These are phyloP conservation scores for Chlamydomonas reinhardtii DNA, from an alignment of 163 green algal genomes.

Conservation along the genomic window DNA sequence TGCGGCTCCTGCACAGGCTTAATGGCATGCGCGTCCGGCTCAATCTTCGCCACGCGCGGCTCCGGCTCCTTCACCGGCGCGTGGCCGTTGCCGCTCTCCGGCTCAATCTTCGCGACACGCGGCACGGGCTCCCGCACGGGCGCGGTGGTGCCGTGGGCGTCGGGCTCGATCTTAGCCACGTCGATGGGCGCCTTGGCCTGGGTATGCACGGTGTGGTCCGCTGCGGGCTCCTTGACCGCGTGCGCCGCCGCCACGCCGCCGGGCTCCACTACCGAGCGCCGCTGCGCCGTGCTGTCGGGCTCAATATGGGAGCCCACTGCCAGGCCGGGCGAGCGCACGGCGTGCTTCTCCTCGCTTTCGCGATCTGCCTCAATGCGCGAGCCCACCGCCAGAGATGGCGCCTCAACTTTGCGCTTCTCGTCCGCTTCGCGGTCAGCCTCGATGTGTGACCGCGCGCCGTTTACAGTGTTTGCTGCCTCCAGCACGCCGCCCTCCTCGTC, in stretches of 20 bases:
- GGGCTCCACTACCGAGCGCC: background rate
- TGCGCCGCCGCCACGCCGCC: background rate
- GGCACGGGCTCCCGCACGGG: background rate
- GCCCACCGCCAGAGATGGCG: conserved; percentile 23
- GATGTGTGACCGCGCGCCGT: background rate
- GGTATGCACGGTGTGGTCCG: no score
- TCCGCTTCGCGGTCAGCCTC: conserved; percentile 24
- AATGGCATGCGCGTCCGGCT: background rate
- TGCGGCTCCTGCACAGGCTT: background rate
- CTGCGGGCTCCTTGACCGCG: background rate
- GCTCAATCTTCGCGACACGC: no score
- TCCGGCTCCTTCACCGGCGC: no score
- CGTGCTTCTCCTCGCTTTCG: background rate
- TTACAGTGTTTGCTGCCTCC: background rate
- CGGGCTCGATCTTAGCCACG: background rate
- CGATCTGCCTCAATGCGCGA: conserved; percentile 5
- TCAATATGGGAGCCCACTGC: background rate
- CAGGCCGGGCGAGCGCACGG: background rate
- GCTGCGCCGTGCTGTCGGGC: conserved; percentile 25
- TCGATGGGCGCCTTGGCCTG: background rate
- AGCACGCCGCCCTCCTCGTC: background rate
- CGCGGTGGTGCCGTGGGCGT: background rate
- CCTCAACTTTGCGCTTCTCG: background rate
- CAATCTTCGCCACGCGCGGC: no score
- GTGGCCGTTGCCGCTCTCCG: no score